Base-by-base conservation (phyloP, 352 stramenopile genomes). In the Blastocystis sp. region DNA sequence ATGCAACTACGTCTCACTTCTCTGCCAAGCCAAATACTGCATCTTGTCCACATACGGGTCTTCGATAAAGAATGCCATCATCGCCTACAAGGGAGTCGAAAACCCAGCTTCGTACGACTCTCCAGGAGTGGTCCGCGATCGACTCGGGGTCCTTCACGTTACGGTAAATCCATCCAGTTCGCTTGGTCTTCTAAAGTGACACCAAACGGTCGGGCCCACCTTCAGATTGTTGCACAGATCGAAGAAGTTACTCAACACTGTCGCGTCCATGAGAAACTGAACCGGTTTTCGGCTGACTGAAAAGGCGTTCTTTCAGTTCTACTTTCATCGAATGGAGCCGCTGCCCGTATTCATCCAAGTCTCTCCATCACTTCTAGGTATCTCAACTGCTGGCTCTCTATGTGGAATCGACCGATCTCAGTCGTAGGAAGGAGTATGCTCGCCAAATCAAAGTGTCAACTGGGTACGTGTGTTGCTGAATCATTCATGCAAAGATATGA, bases 71-170 rank as follows among this genome's bases (percentile, higher is more conserved):
- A 87, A 87, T 0, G 59, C 32, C 78, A 81, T 87, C 65, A 81
- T 81, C 9, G 51, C 61, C 73, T 69, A 84, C 34, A 3, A 34
- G 14, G 29, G 27, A 44, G 87, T 88, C 36, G 76, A 92, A 90
- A 91, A 92, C 85, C 89, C 92, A 38, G 89, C 89, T 34, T 8
- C 27, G 76, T 90, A 91, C 88, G 90, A 97, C 94, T 84, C 93
- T 91, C 87, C 95, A 96, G 89, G 94, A 96, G 89, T 97, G 93
- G 87, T 97, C 93, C 32, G 93, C 92, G 27, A 97, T 92, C 6
- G 92, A 95, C 88, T 97, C 93, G 11, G 93, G 92, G 29, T 92
- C 85, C 24, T 90, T 85, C 54, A 96, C 92, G 2, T 93, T 91
- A 87, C 93, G 92, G 84, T 93, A 93, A n/a, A 97, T 90, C 93